Percentiles rank a stretch among this genome's conserved stretches.
Conservation (phyloP, 257 asterid genomes). For the Ophiorrhiza pumila region DNA sequence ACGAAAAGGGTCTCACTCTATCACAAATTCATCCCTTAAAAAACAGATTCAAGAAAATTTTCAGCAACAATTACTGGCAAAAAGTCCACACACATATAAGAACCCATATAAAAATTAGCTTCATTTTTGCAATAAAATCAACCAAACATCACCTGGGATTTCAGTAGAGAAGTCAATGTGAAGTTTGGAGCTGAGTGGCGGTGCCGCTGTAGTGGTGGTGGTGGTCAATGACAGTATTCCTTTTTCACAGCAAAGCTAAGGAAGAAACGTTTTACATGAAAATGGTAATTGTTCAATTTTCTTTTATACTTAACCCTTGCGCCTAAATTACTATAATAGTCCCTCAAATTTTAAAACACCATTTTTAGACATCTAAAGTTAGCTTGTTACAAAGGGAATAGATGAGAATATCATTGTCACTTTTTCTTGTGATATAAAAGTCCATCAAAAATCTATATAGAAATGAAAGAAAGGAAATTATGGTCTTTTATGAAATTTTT, state of each 20-base stretch:
- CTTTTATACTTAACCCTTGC: constrained; percentile 6
- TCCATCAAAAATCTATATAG: no score
- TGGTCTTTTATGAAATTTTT: no score
- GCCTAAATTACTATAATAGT: background rate
- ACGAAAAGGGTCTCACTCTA: background rate
- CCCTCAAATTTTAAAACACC: background rate
- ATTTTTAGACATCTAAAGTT: background rate
- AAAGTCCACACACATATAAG: background rate
- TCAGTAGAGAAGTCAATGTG: constrained; percentile 7
- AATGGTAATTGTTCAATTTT: background rate
- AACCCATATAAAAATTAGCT: background rate
- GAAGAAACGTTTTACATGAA: background rate
- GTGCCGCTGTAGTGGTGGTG: background rate
- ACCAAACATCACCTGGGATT: background rate
- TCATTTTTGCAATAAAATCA: background rate
- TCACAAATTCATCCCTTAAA: constrained; percentile 2
- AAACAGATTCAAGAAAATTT: background rate
- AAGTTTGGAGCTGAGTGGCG: background rate
- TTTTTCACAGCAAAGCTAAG: no score
- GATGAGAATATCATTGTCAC: no score
- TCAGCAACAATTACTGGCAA: background rate
- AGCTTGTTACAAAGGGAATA: no score
- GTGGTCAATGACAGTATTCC: constrained; percentile 5
- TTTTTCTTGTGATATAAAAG: no score
- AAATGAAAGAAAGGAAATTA: no score